These are phyloP conservation scores for Lactuca sativa DNA, from an alignment of 129 eudicot species.

Conservation along the genomic window DNA sequence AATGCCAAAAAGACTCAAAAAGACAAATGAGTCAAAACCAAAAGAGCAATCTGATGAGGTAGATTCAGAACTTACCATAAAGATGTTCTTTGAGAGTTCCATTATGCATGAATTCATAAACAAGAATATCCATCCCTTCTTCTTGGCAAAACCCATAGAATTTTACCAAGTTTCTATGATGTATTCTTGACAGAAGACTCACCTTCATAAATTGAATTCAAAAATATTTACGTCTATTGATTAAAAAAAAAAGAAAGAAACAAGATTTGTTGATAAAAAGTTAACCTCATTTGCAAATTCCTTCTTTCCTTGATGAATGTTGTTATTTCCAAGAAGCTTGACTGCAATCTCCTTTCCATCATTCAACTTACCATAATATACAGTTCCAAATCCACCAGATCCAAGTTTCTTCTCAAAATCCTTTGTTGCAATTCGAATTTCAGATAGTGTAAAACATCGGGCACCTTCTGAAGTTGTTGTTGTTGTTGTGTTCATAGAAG, in stretches of 20 bases:
- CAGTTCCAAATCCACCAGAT: constrained; percentile 97
- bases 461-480: constrained; percentile 66
- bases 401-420: constrained; percentile 86
- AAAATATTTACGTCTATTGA: not conserved
- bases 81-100: constrained; percentile 99
- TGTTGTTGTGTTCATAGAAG: constrained; percentile 40
- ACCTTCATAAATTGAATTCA: constrained; percentile 45
- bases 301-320: constrained; percentile 87
- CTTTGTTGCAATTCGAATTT: constrained; percentile 72
- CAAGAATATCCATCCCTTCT: constrained; percentile 87
- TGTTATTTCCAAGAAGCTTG: constrained; percentile 67
- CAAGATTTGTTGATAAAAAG: not conserved
- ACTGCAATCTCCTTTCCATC: constrained; percentile 95
- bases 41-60: not conserved
- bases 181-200: constrained; percentile 94
- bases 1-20: not conserved
- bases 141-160: constrained; percentile 97
- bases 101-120: constrained; percentile 91
- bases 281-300: constrained; percentile 91
- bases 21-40: not conserved
- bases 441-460: constrained; percentile 72
- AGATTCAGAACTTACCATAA: constrained; percentile 50
- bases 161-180: constrained; percentile 95
- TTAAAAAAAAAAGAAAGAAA: constrained; percentile 5
- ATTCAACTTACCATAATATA: constrained; percentile 72